phyloP scores from a whole-genome alignment of 192 early-diverging fungal genomes.

The Coemansia guatemalensis region DNA sequence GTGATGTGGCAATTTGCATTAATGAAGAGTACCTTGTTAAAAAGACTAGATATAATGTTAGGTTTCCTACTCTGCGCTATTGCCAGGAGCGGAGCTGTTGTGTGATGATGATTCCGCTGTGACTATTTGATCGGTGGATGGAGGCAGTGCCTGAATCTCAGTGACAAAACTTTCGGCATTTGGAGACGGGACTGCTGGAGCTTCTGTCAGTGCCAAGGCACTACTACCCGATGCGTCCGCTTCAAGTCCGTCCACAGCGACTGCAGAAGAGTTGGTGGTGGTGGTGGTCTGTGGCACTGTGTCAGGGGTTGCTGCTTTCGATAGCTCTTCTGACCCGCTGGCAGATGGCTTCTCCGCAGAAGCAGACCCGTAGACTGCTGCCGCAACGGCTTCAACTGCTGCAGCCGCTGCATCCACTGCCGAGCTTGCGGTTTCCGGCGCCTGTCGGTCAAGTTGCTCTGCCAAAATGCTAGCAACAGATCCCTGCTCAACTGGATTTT shows the following conservation, averaged over 20 bases:
- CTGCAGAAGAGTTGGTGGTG: not conserved
- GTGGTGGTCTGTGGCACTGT: not conserved
- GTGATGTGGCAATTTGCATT: too few relatives aligned
- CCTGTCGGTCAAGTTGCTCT: not conserved
- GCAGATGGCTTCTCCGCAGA: not conserved
- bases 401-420: slow-evolving; percentile 25
- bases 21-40: too few relatives aligned
- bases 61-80: too few relatives aligned
- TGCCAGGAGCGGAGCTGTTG: too few relatives aligned
- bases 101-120: too few relatives aligned
- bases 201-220: too few relatives aligned
- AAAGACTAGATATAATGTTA: too few relatives aligned
- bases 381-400: slow-evolving; percentile 17
- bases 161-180: not conserved
- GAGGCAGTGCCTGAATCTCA: not conserved
- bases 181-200: too few relatives aligned
- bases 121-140: not conserved
- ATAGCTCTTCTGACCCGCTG: not conserved
- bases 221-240: too few relatives aligned
- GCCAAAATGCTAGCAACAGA: not conserved
- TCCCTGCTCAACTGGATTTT: not conserved
- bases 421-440: slow-evolving; percentile 9
- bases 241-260: not conserved
- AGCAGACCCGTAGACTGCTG: not conserved
- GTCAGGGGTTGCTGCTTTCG: not conserved